Base-by-base conservation (phyloP, 441 rosid genomes). In the Viola pubescens region DNA sequence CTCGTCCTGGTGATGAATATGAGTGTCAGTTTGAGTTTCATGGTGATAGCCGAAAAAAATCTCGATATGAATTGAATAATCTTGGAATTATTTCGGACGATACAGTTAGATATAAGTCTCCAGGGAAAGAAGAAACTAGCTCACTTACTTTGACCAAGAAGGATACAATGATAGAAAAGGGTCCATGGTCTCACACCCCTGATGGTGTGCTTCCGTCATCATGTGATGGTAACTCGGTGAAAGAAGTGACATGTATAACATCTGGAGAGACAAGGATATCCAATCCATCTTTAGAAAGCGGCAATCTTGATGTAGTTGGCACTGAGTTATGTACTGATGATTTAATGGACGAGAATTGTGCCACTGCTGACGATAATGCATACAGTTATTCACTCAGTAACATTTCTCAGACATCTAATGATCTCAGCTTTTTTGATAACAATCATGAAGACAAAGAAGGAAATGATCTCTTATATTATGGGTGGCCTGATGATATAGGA, bases 401-500 rank as follows among this genome's bases (percentile, higher is more conserved):
- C 56, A 68, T 76, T 14, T 71, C 83, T 37, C 62, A 80, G 70
- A 59, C 82, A 40, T 81, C 81, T 45, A 73, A 68, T 61, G 80
- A 72, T 72, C 82, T 87, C 61, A 74, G 70, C 70, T 82, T 84
- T 73, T 81, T 86, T 52, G 66, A 77, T 69, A 73, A 79, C 69
- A 81, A 73, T 38, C 41, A 40, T 34, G 83, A 79, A 54, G 91
- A 77, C 59, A 82, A 75, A 77, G 94, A 73, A 77, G 75, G 67
- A 64, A 64, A 63, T 53, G 94, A 82, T 66, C 85, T 86, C 26
- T 75, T 82, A 46, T 70, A 76, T 62, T 91, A 84, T 71, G 88
- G 77, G 41, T 91, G 96, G 97, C 82, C 82, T 16, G 67, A 66
- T 67, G 96, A 91, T 56, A 80, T 91, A 26, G 96, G 81, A 47